Conservation (phyloP, 2,329 filamentous ascomycete species). For the Aspergillus melleus region DNA sequence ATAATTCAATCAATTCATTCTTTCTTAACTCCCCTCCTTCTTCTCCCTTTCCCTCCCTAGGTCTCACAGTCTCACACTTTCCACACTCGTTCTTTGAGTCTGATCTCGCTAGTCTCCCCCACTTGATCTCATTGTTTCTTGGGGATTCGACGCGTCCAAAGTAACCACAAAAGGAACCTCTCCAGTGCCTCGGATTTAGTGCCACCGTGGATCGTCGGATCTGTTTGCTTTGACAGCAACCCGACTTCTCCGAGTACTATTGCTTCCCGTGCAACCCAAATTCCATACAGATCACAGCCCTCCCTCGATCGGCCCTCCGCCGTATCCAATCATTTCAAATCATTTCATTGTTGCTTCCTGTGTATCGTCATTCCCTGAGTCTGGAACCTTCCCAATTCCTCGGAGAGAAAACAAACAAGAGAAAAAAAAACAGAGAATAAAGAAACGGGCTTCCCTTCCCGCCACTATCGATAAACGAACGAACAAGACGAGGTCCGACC, state of each 20-base stretch:
- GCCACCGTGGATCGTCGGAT: background rate
- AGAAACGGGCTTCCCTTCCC: background rate
- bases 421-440: background rate
- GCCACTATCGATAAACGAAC: slow-evolving; percentile 4
- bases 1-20: background rate
- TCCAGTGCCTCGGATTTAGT: background rate
- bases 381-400: background rate
- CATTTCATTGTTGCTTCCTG: background rate
- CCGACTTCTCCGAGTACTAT: slow-evolving; percentile 1
- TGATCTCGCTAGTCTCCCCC: background rate
- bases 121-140: background rate
- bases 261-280: slow-evolving; percentile 3
- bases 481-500: slow-evolving; percentile 7
- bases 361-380: background rate
- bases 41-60: background rate
- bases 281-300: background rate
- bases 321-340: background rate
- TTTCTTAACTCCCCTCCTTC: background rate
- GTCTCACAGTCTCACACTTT: background rate
- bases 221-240: slow-evolving; percentile 8
- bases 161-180: background rate
- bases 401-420: too few relatives aligned
- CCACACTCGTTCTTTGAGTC: background rate
- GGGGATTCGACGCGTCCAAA: background rate
- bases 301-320: background rate